Conservation (phyloP, 2,329 filamentous ascomycete species). For the Aaosphaeria arxii region DNA sequence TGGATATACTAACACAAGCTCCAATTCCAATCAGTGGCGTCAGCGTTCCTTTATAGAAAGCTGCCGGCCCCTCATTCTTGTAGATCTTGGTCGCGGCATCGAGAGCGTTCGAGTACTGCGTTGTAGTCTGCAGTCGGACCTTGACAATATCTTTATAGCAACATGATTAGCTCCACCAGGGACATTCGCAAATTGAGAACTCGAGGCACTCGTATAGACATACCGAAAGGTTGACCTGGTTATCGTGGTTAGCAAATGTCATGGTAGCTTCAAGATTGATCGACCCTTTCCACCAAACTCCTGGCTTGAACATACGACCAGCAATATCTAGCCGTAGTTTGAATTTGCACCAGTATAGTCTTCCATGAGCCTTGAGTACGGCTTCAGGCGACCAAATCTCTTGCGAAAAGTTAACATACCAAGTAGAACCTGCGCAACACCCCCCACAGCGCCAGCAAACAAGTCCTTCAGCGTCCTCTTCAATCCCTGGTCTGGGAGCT, state of each 20-base stretch:
- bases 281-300: not conserved
- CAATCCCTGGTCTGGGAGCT: slow-evolving; percentile 32
- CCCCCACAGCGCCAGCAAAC: slow-evolving; percentile 84
- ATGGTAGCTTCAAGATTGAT: not conserved
- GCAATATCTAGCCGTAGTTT: no score
- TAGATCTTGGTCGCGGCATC: slow-evolving; percentile 81
- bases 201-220: slow-evolving; percentile 13
- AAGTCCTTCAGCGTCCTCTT: slow-evolving; percentile 73
- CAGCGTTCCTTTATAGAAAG: slow-evolving; percentile 97
- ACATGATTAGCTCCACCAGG: not conserved
- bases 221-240: slow-evolving; percentile 65
- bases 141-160: slow-evolving; percentile 82
- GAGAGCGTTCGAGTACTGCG: slow-evolving; percentile 75
- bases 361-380: no score
- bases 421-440: slow-evolving; percentile 88
- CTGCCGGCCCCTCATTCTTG: slow-evolving; percentile 79
- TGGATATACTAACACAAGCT: slow-evolving; percentile 65
- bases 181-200: no score
- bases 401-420: slow-evolving; percentile 56
- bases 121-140: slow-evolving; percentile 89
- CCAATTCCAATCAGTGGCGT: slow-evolving; percentile 94
- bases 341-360: no score
- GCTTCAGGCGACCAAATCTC: no score
- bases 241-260: slow-evolving; percentile 2
- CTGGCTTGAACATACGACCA: no score